A percentile compares a stretch with the other conserved stretches of the same genome.
These are phyloP conservation scores for Clonostachys rhizophaga DNA, from an alignment of 2,329 filamentous ascomycete genomes.

Conservation along the genomic window DNA sequence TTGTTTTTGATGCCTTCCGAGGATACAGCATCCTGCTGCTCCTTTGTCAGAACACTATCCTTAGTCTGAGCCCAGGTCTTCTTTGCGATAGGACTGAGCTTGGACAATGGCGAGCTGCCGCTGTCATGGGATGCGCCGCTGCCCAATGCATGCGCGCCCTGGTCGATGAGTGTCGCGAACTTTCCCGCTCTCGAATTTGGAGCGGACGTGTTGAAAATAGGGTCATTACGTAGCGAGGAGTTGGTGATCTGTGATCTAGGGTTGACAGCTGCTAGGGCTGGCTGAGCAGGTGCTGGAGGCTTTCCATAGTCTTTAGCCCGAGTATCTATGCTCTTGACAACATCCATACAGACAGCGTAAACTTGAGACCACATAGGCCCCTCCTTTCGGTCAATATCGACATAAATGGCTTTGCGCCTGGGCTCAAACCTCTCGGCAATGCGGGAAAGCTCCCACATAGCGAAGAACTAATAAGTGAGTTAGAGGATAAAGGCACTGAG, in stretches of 20 bases:
- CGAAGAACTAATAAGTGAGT: slow-evolving; percentile 58
- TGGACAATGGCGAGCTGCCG: slow-evolving; percentile 16
- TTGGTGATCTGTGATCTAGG: slow-evolving; percentile 24
- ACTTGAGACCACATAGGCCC: slow-evolving; percentile 81
- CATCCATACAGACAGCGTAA: slow-evolving; percentile 61
- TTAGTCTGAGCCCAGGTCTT: slow-evolving; percentile 41
- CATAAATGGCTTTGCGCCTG: slow-evolving; percentile 78
- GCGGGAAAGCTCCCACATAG: slow-evolving; percentile 83
- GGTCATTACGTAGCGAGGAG: slow-evolving; percentile 36
- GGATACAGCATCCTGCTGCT: slow-evolving; percentile 50
- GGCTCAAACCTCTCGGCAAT: slow-evolving; percentile 72
- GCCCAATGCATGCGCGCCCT: slow-evolving; percentile 36
- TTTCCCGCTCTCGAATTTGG: slow-evolving; percentile 28
- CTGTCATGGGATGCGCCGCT: slow-evolving; percentile 21
- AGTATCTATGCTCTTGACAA: slow-evolving; percentile 61
- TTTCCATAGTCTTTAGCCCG: slow-evolving; percentile 62
- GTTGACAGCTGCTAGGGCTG: slow-evolving; percentile 15
- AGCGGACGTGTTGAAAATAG: slow-evolving; percentile 33
- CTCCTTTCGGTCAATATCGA: slow-evolving; percentile 78
- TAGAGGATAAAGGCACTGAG: not conserved
- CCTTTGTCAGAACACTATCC: slow-evolving; percentile 41
- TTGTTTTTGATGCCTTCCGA: slow-evolving; percentile 42
- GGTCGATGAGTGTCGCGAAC: slow-evolving; percentile 10
- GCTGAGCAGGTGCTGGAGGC: slow-evolving; percentile 23
- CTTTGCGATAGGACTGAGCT: slow-evolving; percentile 45